Evolutionary conservation across 257 asterid species (phyloP), one percentile per base, ranked within the genome.

Genomic region (Ballota nigra): DNA sequence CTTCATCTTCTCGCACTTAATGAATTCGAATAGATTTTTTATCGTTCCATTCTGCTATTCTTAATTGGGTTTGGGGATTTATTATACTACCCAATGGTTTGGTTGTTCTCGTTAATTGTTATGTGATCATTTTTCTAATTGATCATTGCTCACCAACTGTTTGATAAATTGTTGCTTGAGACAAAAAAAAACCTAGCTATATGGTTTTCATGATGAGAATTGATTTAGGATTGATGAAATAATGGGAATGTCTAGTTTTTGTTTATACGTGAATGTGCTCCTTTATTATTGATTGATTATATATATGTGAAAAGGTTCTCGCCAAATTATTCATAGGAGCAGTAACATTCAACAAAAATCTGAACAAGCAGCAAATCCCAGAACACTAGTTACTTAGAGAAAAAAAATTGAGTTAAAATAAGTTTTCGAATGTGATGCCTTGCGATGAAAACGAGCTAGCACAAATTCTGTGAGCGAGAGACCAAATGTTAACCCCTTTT

Each of bases 331-430:
- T 66, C 24, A 51, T 20, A 70, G 58, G 43, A 36, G 61, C 4
- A 57, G 5, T 13, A 57, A 5, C 9, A 69, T 59, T 74, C 83
- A 78, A 73, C 85, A 83, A 83, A 78, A 78, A 43, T 66, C 76
- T 53, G 55, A 51, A 52, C 76, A 72, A 53, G 45, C 49, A 74
- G 18, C 47, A 69, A 68, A 72, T 67, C 57, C 79, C 69, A 69
- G 49, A 68, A 65, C 63, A 76, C 5, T 31, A 73, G 57, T 72
- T 55, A n/a, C 59, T 53, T 60, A 47, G 43, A 41, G 40, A 28
- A 47, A 47, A 47, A 76, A 60, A 62, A 38, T 20, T 65, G 23
- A 74, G 66, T 66, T 6, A 20, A 40, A 53, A 53, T 51, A 61
- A 70, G 69, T 77, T 47, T 63, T 70, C 59, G 60, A 28, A 68